Base-by-base conservation (phyloP, 306 rosid species). In the Psophocarpus tetragonolobus region DNA sequence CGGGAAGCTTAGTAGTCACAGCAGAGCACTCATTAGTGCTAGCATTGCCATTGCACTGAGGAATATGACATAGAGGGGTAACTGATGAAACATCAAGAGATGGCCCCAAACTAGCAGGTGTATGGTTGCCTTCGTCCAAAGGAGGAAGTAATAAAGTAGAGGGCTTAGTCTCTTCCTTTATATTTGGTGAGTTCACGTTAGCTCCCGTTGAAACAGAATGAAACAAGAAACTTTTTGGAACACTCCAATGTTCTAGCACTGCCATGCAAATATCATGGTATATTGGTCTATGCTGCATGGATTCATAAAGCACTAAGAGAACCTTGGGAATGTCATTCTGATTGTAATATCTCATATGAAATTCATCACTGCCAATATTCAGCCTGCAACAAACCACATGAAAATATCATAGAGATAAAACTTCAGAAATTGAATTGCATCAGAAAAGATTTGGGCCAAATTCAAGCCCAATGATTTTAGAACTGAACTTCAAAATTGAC, bases 241-340 rank as follows among this genome's bases (percentile, higher is more conserved):
- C 51, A 74, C 80, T 82, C 98, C 99, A 96, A 61, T 90, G 87
- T 44, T 75, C 89, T 35, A 87, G 66, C 72, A 88, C 84, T 78
- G 87, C 91, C 87, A 80, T 84, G 83, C 90, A 91, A 71, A 96
- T 76, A 35, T 68, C 88, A 80, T 71, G 51, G 79, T 96, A 92
- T 58, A 90, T 63, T 74, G 85, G 77, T 73, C 87, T 76, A 80
- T 87, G 83, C 70, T 87, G 87, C 42, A 82, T 45, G 30, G 93
- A 87, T 62, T 90, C 88, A 83, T 51, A 85, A 50, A 95, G 91
- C 68, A 85, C 85, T 64, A 80, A 86, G 76, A 96, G 83, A 80
- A 91, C 93, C 68, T 86, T 86, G 44, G 84, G 87, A 66, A 95
- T 90, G 85, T 92, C 97, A 81, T 85, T 85, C 87, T 63, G 89